Evolutionary conservation across 495 filamentous ascomycete species (phyloP).

Genomic region (Aspergillus saccharolyticus): DNA sequence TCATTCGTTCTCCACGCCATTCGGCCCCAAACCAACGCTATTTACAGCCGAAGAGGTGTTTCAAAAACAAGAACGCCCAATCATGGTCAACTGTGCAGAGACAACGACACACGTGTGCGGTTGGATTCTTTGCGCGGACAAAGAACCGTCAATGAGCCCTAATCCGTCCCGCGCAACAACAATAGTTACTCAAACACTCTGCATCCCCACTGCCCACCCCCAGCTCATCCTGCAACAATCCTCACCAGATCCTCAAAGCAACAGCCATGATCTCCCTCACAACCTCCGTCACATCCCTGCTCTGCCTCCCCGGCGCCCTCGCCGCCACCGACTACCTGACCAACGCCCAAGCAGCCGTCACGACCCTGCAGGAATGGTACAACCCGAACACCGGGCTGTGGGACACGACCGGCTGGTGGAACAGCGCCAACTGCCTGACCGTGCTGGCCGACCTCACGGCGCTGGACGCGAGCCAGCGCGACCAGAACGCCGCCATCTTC

Average conservation of each 20-base stretch:
- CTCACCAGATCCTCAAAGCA: neutral
- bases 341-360: conserved; percentile 39
- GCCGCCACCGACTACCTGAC: neutral
- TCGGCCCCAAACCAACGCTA: neutral
- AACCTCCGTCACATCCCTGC: neutral
- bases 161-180: neutral
- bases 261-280: neutral
- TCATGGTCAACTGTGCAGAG: neutral
- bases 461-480: conserved; percentile 29
- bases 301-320: neutral
- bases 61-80: neutral
- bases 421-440: conserved; percentile 65
- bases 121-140: neutral
- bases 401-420: conserved; percentile 70
- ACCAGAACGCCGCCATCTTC: neutral
- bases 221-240: neutral
- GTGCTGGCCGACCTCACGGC: conserved; percentile 57
- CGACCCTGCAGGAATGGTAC: conserved; percentile 60
- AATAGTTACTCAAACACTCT: neutral
- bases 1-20: neutral
- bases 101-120: neutral
- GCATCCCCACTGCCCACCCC: neutral
- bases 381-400: conserved; percentile 57
- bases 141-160: neutral
- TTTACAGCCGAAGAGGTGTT: neutral